A percentile compares a stretch with the other conserved stretches of the same genome.
phyloP scores from a whole-genome alignment of 805 yeast genomes.

The Zygoascus bituminiphila region DNA sequence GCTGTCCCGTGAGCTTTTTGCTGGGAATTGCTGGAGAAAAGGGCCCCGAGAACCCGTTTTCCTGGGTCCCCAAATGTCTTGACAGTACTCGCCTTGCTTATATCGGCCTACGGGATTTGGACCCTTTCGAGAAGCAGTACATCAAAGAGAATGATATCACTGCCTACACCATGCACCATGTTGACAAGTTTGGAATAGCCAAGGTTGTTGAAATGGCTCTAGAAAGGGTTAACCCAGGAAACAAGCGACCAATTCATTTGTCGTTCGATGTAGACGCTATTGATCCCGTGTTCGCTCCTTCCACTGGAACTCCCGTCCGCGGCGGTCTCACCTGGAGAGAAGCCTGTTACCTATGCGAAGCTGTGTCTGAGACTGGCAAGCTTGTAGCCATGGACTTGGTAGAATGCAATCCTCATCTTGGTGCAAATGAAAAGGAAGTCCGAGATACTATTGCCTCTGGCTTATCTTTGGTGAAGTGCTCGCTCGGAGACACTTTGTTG shows the following conservation, averaged over 20 bases:
- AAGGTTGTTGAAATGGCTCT: conserved; percentile 89
- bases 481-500: conserved; percentile 82
- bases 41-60: conserved; percentile 41
- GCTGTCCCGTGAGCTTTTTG: conserved; percentile 90
- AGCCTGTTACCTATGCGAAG: conserved; percentile 87
- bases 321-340: conserved; percentile 94
- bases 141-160: conserved; percentile 63
- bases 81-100: conserved; percentile 70
- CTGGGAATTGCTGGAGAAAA: conserved; percentile 50
- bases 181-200: conserved; percentile 89
- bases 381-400: conserved; percentile 84
- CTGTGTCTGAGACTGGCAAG: conserved; percentile 83
- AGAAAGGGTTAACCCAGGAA: conserved; percentile 63
- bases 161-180: conserved; percentile 92
- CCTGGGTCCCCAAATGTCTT: conserved; percentile 71
- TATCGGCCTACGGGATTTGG: conserved; percentile 92
- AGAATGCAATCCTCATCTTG: conserved; percentile 87
- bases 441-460: conserved; percentile 85
- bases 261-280: conserved; percentile 96
- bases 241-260: conserved; percentile 70
- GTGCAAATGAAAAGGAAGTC: conserved; percentile 64
- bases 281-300: conserved; percentile 90
- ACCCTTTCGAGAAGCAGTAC: conserved; percentile 71
- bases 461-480: conserved; percentile 85
- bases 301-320: conserved; percentile 96